phyloP scores from a whole-genome alignment of 805 yeast species.

The Millerozyma acaciae region DNA sequence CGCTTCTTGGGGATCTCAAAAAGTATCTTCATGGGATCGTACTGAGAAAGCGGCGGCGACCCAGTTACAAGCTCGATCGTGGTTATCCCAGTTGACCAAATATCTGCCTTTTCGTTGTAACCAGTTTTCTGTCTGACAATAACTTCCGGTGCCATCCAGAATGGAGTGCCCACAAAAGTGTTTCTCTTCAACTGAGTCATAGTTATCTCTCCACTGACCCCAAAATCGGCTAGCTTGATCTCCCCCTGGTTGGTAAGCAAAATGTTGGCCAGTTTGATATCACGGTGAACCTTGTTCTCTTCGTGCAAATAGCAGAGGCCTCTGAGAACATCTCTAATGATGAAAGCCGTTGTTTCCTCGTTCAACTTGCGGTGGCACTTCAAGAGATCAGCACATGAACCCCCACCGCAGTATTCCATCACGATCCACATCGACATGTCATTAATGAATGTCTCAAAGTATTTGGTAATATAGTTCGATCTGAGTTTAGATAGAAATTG shows the following conservation, averaged over 20 bases:
- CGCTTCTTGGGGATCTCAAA: slow-evolving; percentile 61
- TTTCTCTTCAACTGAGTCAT: slow-evolving; percentile 49
- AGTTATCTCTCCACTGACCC: slow-evolving; percentile 82
- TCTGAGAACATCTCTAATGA: slow-evolving; percentile 57
- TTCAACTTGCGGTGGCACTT: slow-evolving; percentile 49
- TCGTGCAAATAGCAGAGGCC: slow-evolving; percentile 78
- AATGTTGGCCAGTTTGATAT: slow-evolving; percentile 86
- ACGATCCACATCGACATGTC: slow-evolving; percentile 79
- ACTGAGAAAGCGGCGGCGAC: slow-evolving; percentile 69
- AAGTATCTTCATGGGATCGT: slow-evolving; percentile 75
- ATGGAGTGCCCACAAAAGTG: slow-evolving; percentile 93
- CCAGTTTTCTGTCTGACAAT: slow-evolving; percentile 52
- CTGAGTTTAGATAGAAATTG: slow-evolving; percentile 63
- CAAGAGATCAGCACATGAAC: slow-evolving; percentile 78
- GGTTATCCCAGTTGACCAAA: slow-evolving; percentile 96
- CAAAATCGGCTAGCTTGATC: slow-evolving; percentile 88
- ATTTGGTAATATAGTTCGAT: slow-evolving; percentile 63
- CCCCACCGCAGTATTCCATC: slow-evolving; percentile 96
- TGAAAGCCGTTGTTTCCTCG: slow-evolving; percentile 59
- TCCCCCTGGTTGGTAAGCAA: slow-evolving; percentile 64
- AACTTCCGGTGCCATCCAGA: slow-evolving; percentile 99
- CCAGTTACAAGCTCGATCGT: slow-evolving; percentile 83
- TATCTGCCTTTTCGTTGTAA: slow-evolving; percentile 83
- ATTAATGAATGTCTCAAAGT: slow-evolving; percentile 56
- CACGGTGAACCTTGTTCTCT: slow-evolving; percentile 80